Base-by-base conservation (phyloP, 2,329 filamentous ascomycete species). In the Hymenoscyphus fraxineus region DNA sequence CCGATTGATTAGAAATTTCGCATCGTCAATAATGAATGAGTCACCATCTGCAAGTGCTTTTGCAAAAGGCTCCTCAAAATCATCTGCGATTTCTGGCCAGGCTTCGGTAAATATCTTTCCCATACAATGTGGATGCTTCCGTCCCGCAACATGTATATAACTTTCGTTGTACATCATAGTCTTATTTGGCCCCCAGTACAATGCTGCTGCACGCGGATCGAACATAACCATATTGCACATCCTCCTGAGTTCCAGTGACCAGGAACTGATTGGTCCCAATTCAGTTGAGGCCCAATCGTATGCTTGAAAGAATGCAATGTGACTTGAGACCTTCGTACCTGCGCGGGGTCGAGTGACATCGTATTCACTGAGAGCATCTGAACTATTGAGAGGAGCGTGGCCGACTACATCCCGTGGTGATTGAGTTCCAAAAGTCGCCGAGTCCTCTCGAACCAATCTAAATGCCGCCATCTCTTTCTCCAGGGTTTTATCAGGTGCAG, bases 261-360 rank as follows among this genome's bases (percentile, higher is more conserved):
- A 82, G 38, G 61, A 69, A 4, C 68, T 64, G 65, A 79, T 77
- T 1, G 77, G 74, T 0, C 80, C 81, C 1, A 82, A 67, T 3
- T 75, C 73, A 0, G 80, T 81, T 6, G 71, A 69, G 7, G 67
- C 71, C 80, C 80, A 83, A 65, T 81, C 76, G 6, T 80, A 72
- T 13, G 69, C 70, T 13, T 77, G 71, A 39, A 78, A 63, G 54
- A 71, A 73, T 10, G 66, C 13, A 31, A 72, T 60, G 59, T 73
- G 71, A 6, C 62, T 57, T n/a, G 70, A 72, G 39, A 72, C n/a
- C 2, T 62, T 38, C 22, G 64, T 51, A 5, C 55, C 59, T 1
- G 67, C 59, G 39, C 65, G 58, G 27, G 68, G 65, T 10, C 59
- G 47, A 9, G 70, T 70, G 64, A 73, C 69, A 66, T 74, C 72